Evolutionary conservation across 768 basidiomycete species (phyloP).

Genomic region (Mycena rebaudengoi): DNA sequence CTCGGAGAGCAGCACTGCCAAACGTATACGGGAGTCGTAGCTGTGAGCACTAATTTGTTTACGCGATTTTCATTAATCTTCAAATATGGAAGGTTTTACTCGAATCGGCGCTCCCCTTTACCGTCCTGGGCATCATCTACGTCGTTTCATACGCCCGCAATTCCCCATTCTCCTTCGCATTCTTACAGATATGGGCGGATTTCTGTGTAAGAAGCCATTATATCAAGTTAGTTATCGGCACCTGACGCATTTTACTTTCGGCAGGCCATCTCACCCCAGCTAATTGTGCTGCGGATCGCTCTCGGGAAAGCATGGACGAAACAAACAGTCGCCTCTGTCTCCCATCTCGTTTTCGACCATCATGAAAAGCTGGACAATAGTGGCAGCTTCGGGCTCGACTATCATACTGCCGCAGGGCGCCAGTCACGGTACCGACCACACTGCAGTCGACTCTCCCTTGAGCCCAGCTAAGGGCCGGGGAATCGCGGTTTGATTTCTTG

Average conservation of each 20-base stretch:
- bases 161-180: slow-evolving; percentile 33
- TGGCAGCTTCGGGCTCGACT: too few species aligned
- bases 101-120: slow-evolving; percentile 42
- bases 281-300: slow-evolving; percentile 29
- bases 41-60: too few species aligned
- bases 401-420: too few species aligned
- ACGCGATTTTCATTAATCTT: neutral
- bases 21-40: slow-evolving; percentile 39
- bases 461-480: slow-evolving; percentile 10
- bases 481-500: slow-evolving; percentile 15
- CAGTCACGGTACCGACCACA: slow-evolving; percentile 21
- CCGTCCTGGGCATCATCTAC: slow-evolving; percentile 38
- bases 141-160: slow-evolving; percentile 37
- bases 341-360: slow-evolving; percentile 25
- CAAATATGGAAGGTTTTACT: too few species aligned
- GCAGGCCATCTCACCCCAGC: slow-evolving; percentile 29
- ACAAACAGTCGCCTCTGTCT: slow-evolving; percentile 25
- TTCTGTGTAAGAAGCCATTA: slow-evolving; percentile 36
- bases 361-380: too few species aligned
- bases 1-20: slow-evolving; percentile 35
- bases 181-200: slow-evolving; percentile 42
- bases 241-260: too few species aligned
- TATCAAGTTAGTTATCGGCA: neutral
- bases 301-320: slow-evolving; percentile 29
- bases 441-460: slow-evolving; percentile 20